These are phyloP conservation scores for Tuber calosporum DNA, from an alignment of 495 filamentous ascomycete species.

Conservation along the genomic window DNA sequence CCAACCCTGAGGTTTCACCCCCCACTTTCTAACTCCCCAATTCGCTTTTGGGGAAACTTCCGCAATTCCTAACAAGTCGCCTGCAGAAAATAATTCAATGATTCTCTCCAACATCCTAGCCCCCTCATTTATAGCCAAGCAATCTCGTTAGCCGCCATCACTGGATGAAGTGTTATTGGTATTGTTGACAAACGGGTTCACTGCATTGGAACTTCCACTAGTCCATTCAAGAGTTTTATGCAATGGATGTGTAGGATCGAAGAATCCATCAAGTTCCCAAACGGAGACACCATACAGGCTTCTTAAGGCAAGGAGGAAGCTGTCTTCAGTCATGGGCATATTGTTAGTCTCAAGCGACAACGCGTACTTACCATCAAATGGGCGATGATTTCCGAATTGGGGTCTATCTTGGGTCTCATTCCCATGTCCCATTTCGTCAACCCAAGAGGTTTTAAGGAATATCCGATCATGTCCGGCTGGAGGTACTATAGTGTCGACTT, in stretches of 20 bases:
- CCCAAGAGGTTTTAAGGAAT: slow-evolving; percentile 23
- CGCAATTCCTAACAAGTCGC: slow-evolving; percentile 32
- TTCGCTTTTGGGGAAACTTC: slow-evolving; percentile 30
- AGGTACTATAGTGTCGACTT: neutral
- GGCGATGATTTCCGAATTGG: neutral
- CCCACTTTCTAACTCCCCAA: slow-evolving; percentile 34
- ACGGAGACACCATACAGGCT: slow-evolving; percentile 34
- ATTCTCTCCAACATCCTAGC: slow-evolving; percentile 36
- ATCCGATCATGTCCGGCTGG: slow-evolving; percentile 2
- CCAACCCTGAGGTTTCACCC: slow-evolving; percentile 30
- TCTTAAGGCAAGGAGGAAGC: slow-evolving; percentile 34
- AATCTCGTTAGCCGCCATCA: neutral
- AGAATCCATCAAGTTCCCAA: slow-evolving; percentile 39
- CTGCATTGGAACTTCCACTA: slow-evolving; percentile 13
- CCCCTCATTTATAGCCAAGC: slow-evolving; percentile 16
- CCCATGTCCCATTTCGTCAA: slow-evolving; percentile 21
- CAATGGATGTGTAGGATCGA: slow-evolving; percentile 35
- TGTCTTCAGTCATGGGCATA: slow-evolving; percentile 24
- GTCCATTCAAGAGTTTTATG: slow-evolving; percentile 32
- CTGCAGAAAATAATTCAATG: slow-evolving; percentile 31
- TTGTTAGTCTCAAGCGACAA: slow-evolving; percentile 22
- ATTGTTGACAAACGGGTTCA: neutral
- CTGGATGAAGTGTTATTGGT: neutral
- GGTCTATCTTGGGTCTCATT: slow-evolving; percentile 4
- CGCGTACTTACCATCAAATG: slow-evolving; percentile 8